Evolutionary conservation across 202 grass and related monocot genomes (phyloP).

Genomic region (Panicum hallii): DNA sequence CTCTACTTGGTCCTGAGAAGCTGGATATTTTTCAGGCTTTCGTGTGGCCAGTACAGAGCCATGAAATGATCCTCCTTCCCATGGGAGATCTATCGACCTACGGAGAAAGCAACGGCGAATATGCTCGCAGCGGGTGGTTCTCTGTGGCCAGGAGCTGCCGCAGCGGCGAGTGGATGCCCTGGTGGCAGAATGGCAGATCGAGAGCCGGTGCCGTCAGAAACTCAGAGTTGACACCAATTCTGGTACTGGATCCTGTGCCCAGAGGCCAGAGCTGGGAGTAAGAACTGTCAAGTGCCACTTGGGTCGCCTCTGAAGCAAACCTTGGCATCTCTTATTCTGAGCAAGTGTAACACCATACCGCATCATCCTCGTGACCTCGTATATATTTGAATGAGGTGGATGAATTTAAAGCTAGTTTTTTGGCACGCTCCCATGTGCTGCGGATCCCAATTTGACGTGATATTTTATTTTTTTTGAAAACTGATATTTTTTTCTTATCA

Average conservation of each 20-base stretch:
- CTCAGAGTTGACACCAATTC: not conserved
- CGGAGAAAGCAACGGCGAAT: slow-evolving; percentile 28
- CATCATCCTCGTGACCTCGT: no score
- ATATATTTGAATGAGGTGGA: not conserved
- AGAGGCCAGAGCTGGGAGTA: not conserved
- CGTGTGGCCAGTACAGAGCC: slow-evolving; percentile 22
- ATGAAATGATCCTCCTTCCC: not conserved
- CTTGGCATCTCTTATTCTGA: no score
- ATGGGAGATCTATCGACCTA: not conserved
- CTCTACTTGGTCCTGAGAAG: not conserved
- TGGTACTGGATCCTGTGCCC: not conserved
- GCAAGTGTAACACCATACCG: no score
- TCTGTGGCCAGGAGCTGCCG: slow-evolving; percentile 33
- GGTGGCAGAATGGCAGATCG: not conserved
- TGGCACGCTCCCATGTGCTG: not conserved
- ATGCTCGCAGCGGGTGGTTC: not conserved
- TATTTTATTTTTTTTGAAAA: not conserved
- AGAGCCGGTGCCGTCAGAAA: not conserved
- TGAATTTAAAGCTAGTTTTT: not conserved
- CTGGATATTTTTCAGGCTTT: slow-evolving; percentile 39
- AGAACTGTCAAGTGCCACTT: no score
- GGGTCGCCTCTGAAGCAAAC: not conserved
- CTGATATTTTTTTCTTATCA: not conserved
- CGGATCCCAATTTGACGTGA: not conserved
- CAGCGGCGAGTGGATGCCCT: not conserved